Evolutionary conservation across 2,329 filamentous ascomycete genomes (phyloP).

Genomic region (Sporothrix pallida): DNA sequence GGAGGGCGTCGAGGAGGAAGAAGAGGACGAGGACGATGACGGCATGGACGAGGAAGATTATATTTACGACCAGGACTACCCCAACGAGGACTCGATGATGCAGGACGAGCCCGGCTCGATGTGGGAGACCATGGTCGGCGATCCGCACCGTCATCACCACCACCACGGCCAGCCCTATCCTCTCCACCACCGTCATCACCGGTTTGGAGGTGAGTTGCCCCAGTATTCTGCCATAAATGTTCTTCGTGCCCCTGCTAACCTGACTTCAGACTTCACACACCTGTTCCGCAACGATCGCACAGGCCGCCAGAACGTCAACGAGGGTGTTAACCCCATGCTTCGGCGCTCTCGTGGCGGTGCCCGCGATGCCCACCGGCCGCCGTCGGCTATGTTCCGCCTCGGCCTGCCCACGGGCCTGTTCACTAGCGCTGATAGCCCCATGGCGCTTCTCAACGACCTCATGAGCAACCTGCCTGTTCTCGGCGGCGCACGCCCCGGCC

Average conservation of each 20-base stretch:
- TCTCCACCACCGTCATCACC: conserved; percentile 53
- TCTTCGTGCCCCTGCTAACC: not conserved
- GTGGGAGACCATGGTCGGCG: conserved; percentile 63
- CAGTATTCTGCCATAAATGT: not conserved
- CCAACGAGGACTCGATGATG: conserved; percentile 54
- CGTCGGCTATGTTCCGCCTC: conserved; percentile 54
- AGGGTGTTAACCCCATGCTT: conserved; percentile 85
- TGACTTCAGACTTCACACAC: conserved; percentile 52
- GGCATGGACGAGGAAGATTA: conserved; percentile 72
- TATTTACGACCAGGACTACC: conserved; percentile 64
- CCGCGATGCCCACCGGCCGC: conserved; percentile 54
- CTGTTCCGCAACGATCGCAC: conserved; percentile 60
- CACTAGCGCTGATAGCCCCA: conserved; percentile 55
- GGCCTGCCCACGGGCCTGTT: conserved; percentile 56
- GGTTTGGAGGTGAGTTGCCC: conserved; percentile 50
- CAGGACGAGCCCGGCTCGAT: conserved; percentile 51
- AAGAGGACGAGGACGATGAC: conserved; percentile 72
- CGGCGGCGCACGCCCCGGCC: conserved; percentile 50
- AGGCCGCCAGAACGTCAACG: conserved; percentile 67
- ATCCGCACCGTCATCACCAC: conserved; percentile 52
- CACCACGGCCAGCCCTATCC: conserved; percentile 48
- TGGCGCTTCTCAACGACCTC: conserved; percentile 55
- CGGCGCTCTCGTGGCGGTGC: conserved; percentile 61
- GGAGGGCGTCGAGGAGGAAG: conserved; percentile 65
- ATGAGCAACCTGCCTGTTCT: conserved; percentile 54